These are phyloP conservation scores for Cystobasidium slooffiae DNA, from an alignment of 1,284 basidiomycete genomes.

Conservation along the genomic window DNA sequence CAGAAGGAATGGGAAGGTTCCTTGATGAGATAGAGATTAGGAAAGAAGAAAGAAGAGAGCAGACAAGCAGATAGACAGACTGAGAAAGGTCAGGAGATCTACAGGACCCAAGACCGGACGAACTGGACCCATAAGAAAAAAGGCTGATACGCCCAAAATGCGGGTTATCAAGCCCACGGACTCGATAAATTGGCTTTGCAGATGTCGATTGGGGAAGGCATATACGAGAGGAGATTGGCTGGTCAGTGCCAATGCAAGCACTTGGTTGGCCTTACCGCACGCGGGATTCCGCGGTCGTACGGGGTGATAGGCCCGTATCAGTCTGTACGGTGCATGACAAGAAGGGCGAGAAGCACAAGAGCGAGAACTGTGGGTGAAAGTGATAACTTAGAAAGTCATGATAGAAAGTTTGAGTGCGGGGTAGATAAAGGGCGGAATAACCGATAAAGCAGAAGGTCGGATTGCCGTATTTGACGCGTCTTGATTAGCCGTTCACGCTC, in stretches of 20 bases:
- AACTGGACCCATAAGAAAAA: not conserved
- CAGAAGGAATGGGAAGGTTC: no score
- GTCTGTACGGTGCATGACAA: not conserved
- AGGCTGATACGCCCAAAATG: not conserved
- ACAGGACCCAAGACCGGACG: no score
- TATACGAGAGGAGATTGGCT: not conserved
- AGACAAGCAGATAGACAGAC: not conserved
- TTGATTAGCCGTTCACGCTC: no score
- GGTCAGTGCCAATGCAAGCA: no score
- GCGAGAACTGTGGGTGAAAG: no score
- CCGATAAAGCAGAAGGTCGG: no score
- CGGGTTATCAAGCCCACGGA: not conserved
- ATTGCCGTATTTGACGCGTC: no score
- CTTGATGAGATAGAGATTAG: not conserved
- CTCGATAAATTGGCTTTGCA: not conserved
- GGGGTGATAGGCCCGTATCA: constrained; percentile 1
- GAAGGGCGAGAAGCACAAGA: no score
- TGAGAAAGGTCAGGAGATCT: not conserved
- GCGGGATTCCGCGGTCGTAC: constrained; percentile 21
- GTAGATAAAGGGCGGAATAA: no score
- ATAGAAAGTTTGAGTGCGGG: no score
- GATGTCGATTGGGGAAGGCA: not conserved
- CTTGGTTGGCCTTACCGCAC: constrained; percentile 1
- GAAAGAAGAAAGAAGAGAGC: not conserved
- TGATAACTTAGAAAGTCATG: no score